These are phyloP conservation scores for Metschnikowia arizonensis DNA, from an alignment of 805 yeast species.

Conservation along the genomic window DNA sequence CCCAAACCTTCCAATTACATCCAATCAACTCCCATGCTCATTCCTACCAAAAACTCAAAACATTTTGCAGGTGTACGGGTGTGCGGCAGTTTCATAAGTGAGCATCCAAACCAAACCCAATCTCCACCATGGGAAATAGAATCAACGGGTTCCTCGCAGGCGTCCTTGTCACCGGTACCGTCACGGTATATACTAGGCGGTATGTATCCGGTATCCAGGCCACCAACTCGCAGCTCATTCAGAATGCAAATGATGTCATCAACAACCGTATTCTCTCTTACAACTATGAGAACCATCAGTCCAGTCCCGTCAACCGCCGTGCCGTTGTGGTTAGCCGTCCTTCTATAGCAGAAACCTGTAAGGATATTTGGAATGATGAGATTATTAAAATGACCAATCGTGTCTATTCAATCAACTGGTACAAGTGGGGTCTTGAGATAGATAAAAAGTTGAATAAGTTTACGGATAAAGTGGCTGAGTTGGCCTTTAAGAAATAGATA, in stretches of 20 bases:
- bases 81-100: not conserved
- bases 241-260: conserved; percentile 46
- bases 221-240: conserved; percentile 45
- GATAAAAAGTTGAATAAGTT: conserved; percentile 31
- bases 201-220: conserved; percentile 48
- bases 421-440: conserved; percentile 35
- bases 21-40: too few species aligned
- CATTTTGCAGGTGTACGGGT: conserved; percentile 2
- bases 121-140: conserved; percentile 36
- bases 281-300: conserved; percentile 41
- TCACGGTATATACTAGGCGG: conserved; percentile 57
- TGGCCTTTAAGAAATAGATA: conserved; percentile 13
- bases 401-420: conserved; percentile 53
- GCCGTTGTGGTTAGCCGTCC: conserved; percentile 29
- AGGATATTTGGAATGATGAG: conserved; percentile 79
- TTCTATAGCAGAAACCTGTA: conserved; percentile 53
- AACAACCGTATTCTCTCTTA: conserved; percentile 51
- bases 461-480: conserved; percentile 24
- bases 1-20: too few species aligned
- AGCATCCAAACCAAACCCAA: not conserved
- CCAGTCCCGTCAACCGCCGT: conserved; percentile 38
- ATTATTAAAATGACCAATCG: conserved; percentile 60
- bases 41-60: too few species aligned
- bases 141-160: conserved; percentile 47
- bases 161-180: conserved; percentile 56